Evolutionary conservation across 2,329 filamentous ascomycete species (phyloP).

Genomic region (Neurospora sp.): DNA sequence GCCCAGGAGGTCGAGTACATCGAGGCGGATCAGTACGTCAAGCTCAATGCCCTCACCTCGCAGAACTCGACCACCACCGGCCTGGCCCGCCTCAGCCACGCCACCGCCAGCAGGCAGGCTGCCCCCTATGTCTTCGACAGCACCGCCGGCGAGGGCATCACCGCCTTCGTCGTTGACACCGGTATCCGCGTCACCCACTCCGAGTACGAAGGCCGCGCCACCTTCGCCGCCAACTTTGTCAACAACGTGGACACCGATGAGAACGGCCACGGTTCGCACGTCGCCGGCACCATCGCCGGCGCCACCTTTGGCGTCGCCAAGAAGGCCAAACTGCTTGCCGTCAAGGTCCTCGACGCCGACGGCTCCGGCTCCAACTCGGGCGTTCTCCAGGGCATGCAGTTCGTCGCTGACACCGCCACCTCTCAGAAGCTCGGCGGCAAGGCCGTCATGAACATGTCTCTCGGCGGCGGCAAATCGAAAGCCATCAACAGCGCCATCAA

Average conservation of each 20-base stretch:
- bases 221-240: slow-evolving; percentile 42
- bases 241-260: slow-evolving; percentile 39
- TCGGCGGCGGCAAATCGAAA: slow-evolving; percentile 38
- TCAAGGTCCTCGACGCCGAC: slow-evolving; percentile 49
- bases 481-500: slow-evolving; percentile 47
- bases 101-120: slow-evolving; percentile 20
- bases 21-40: slow-evolving; percentile 38
- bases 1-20: slow-evolving; percentile 33
- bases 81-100: slow-evolving; percentile 42
- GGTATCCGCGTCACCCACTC: slow-evolving; percentile 47
- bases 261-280: slow-evolving; percentile 56
- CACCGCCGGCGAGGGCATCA: slow-evolving; percentile 44
- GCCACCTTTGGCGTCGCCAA: slow-evolving; percentile 54
- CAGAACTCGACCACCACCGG: slow-evolving; percentile 45
- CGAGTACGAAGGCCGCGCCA: slow-evolving; percentile 47
- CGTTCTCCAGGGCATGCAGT: slow-evolving; percentile 52
- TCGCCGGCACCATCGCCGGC: slow-evolving; percentile 51
- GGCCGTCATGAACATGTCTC: slow-evolving; percentile 54
- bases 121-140: slow-evolving; percentile 40
- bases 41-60: slow-evolving; percentile 31
- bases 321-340: slow-evolving; percentile 41
- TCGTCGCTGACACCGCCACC: slow-evolving; percentile 36
- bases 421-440: slow-evolving; percentile 35
- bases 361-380: slow-evolving; percentile 38
- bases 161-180: slow-evolving; percentile 55